Evolutionary conservation across 2,329 filamentous ascomycete genomes (phyloP).

Genomic region (Aspergillus terreus): DNA sequence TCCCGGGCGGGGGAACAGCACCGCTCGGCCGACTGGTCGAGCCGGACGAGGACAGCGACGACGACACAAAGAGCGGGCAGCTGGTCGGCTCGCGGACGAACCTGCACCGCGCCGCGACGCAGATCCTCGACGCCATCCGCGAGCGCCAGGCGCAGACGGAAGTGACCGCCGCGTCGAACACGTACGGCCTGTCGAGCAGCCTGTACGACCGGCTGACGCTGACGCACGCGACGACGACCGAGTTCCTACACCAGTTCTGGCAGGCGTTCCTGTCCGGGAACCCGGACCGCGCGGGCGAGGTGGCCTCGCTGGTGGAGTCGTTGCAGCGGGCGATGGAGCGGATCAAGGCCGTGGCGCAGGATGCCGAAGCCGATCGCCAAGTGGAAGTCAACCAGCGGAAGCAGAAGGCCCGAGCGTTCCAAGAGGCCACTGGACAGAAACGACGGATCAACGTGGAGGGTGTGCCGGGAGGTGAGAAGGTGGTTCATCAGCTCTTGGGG

Average conservation of each 20-base stretch:
- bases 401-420: constrained; percentile 66
- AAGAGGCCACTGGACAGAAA: constrained; percentile 70
- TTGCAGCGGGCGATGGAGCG: constrained; percentile 72
- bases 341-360: constrained; percentile 73
- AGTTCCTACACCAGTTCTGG: constrained; percentile 99
- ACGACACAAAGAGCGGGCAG: constrained; percentile 52
- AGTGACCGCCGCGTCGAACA: constrained; percentile 33
- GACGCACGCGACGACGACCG: constrained; percentile 88
- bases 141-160: constrained; percentile 51
- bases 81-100: constrained; percentile 61
- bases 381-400: constrained; percentile 64
- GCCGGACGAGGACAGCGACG: constrained; percentile 55
- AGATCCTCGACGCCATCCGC: constrained; percentile 58
- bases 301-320: constrained; percentile 78
- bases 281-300: constrained; percentile 71
- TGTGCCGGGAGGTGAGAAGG: constrained; percentile 70
- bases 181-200: constrained; percentile 45
- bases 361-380: constrained; percentile 72
- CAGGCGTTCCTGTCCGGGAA: constrained; percentile 85
- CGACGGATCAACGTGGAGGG: constrained; percentile 62
- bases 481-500: constrained; percentile 71
- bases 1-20: constrained; percentile 57
- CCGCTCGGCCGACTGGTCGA: constrained; percentile 62
- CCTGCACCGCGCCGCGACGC: constrained; percentile 51
- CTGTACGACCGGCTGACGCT: constrained; percentile 62